Conservation (phyloP, 805 yeast species). For the Cyberlindnera americana region DNA sequence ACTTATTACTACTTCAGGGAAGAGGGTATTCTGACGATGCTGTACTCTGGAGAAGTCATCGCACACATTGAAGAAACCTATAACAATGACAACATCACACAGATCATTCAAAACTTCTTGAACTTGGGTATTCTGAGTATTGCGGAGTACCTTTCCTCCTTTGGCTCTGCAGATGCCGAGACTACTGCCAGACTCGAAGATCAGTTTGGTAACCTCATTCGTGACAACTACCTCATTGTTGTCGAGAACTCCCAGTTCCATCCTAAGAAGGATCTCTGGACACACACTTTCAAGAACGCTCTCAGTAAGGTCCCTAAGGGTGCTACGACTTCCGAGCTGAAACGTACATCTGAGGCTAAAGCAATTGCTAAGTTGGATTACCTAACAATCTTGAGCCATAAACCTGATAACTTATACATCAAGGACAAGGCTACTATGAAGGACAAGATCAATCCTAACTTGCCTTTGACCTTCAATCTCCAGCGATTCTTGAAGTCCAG, state of each 20-base stretch:
- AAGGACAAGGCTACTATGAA: conserved; percentile 34
- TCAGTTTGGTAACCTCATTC: conserved; percentile 42
- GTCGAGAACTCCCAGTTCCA: conserved; percentile 35
- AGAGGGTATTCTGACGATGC: conserved; percentile 55
- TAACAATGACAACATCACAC: conserved; percentile 42
- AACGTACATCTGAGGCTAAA: conserved; percentile 58
- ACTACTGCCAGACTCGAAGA: conserved; percentile 31
- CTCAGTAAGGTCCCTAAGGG: conserved; percentile 36
- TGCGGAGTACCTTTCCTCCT: conserved; percentile 41
- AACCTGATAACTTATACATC: conserved; percentile 28
- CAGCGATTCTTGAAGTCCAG: conserved; percentile 63
- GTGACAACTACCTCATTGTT: conserved; percentile 50
- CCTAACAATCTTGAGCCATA: conserved; percentile 32
- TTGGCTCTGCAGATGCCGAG: conserved; percentile 27
- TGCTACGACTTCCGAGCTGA: conserved; percentile 47
- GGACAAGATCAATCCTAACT: conserved; percentile 43
- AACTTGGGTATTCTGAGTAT: conserved; percentile 63
- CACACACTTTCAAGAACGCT: conserved; percentile 38
- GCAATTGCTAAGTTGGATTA: conserved; percentile 39
- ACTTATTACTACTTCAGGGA: conserved; percentile 60
- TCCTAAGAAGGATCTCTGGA: conserved; percentile 38
- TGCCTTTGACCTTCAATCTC: conserved; percentile 59
- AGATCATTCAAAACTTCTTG: conserved; percentile 66
- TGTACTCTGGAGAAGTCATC: conserved; percentile 78
- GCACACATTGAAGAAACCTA: conserved; percentile 44